Conservation (phyloP, 2,329 filamentous ascomycete genomes). For the Neocucurbitaria cava region DNA sequence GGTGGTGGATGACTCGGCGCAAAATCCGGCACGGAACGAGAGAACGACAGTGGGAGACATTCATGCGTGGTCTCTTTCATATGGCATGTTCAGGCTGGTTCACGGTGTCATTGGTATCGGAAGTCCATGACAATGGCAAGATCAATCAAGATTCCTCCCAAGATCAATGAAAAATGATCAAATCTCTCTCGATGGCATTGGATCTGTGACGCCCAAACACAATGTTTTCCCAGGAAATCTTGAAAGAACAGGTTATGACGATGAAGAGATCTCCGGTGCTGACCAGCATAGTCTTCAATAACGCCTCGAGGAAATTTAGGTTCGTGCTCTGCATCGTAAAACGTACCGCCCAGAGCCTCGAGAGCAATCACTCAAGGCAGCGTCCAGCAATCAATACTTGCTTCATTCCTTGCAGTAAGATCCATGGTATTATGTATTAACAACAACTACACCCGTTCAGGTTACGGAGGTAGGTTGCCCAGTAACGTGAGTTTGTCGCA, state of each 20-base stretch:
- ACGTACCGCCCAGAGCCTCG: neutral
- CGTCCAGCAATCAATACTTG: too few species aligned
- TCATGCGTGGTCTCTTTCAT: constrained; percentile 43
- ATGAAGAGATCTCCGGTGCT: neutral
- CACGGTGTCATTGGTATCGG: constrained; percentile 47
- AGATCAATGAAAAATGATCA: constrained; percentile 48
- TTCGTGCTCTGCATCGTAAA: neutral
- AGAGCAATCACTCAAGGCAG: neutral
- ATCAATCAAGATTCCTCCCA: constrained; percentile 48
- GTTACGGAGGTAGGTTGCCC: too few species aligned
- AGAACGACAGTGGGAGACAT: constrained; percentile 40
- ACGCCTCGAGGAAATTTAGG: neutral
- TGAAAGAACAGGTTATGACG: neutral
- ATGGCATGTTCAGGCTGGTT: constrained; percentile 48
- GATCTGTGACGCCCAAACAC: neutral
- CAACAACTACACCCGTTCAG: too few species aligned
- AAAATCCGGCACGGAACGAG: constrained; percentile 38
- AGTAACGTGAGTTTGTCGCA: too few species aligned
- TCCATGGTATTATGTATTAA: neutral
- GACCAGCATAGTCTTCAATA: neutral
- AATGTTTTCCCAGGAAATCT: neutral
- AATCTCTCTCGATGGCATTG: constrained; percentile 13
- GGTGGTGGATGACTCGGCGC: constrained; percentile 36
- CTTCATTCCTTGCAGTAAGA: neutral
- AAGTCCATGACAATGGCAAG: constrained; percentile 47